Conservation (phyloP, 805 yeast species). For the Kazachstania bromeliacearum region DNA sequence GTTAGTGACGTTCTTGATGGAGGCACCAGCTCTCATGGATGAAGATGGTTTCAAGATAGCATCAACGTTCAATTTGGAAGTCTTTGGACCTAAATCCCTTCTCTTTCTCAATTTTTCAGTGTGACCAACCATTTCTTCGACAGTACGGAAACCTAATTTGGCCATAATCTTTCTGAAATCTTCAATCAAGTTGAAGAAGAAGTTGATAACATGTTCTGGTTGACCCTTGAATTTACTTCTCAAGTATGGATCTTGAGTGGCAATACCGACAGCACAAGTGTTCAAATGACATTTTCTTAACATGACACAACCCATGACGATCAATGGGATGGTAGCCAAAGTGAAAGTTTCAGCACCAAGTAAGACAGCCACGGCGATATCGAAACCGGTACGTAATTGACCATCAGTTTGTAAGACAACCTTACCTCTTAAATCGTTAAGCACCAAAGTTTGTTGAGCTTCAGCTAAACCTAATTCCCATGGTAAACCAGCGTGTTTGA, state of each 20-base stretch:
- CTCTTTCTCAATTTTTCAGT: slow-evolving; percentile 83
- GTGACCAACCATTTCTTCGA: slow-evolving; percentile 97
- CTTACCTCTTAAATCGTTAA: slow-evolving; percentile 92
- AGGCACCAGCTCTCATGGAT: slow-evolving; percentile 91
- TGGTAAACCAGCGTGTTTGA: slow-evolving; percentile 94
- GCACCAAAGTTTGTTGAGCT: slow-evolving; percentile 92
- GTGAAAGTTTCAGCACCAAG: slow-evolving; percentile 99
- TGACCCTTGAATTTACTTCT: slow-evolving; percentile 91
- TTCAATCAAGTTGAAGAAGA: slow-evolving; percentile 88
- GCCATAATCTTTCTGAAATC: slow-evolving; percentile 94
- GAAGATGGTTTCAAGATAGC: slow-evolving; percentile 97
- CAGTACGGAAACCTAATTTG: slow-evolving; percentile 84
- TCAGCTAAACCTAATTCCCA: slow-evolving; percentile 99
- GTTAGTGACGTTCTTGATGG: slow-evolving; percentile 76
- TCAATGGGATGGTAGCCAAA: slow-evolving; percentile 92
- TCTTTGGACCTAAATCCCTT: slow-evolving; percentile 83
- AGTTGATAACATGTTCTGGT: slow-evolving; percentile 96
- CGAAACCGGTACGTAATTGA: slow-evolving; percentile 93
- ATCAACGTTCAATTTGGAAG: slow-evolving; percentile 80
- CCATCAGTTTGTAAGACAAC: slow-evolving; percentile 98
- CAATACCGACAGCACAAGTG: slow-evolving; percentile 97
- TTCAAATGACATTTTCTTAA: slow-evolving; percentile 90
- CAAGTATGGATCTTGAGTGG: slow-evolving; percentile 93
- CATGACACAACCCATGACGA: slow-evolving; percentile 96
- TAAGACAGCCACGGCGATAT: slow-evolving; percentile 89